Evolutionary conservation across 2,329 filamentous ascomycete genomes (phyloP).

Genomic region (Xylariaceae sp.): DNA sequence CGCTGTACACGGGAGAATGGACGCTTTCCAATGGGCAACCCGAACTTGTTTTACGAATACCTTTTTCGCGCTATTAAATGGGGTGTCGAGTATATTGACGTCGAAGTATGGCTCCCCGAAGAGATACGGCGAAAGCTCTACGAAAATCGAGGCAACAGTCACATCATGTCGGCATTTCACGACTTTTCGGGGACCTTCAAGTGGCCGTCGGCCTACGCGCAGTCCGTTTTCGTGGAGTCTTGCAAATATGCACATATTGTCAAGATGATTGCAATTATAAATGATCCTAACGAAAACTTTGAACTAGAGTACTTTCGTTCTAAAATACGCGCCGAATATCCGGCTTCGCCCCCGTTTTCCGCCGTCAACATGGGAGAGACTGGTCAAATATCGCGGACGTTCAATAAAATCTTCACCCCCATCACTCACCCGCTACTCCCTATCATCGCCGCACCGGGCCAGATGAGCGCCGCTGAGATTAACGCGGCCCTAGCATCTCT

Average conservation of each 20-base stretch:
- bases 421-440: constrained; percentile 83
- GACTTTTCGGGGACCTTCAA: constrained; percentile 82
- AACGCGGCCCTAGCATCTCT: constrained; percentile 74
- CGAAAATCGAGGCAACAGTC: constrained; percentile 69
- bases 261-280: constrained; percentile 85
- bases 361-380: constrained; percentile 83
- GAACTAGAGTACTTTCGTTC: constrained; percentile 87
- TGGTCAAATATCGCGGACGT: constrained; percentile 77
- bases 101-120: constrained; percentile 82
- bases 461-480: constrained; percentile 81
- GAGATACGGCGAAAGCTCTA: constrained; percentile 64
- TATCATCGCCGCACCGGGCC: constrained; percentile 78
- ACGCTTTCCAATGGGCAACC: constrained; percentile 78
- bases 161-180: constrained; percentile 88
- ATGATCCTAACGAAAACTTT: constrained; percentile 80
- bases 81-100: constrained; percentile 87
- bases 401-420: constrained; percentile 83
- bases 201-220: constrained; percentile 72
- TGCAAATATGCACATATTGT: constrained; percentile 76
- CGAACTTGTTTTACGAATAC: constrained; percentile 70
- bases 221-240: constrained; percentile 67
- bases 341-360: constrained; percentile 68
- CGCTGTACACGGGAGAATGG: constrained; percentile 79
- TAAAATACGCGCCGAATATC: constrained; percentile 64
- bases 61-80: constrained; percentile 81